Conservation (phyloP, 148 eudicot genomes). For the Chenopodium formosanum region DNA sequence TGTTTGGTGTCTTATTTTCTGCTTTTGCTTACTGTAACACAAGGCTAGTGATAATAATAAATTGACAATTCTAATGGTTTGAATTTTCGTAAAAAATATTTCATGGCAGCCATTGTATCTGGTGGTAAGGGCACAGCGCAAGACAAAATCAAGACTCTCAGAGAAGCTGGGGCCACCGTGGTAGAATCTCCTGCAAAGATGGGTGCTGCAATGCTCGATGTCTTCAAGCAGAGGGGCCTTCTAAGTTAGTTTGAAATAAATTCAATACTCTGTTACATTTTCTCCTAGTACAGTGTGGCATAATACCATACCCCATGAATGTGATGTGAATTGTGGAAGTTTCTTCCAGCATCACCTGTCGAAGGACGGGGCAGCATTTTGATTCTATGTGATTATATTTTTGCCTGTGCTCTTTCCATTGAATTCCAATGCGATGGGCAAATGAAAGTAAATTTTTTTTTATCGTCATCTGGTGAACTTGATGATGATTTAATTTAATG, state of each 20-base stretch:
- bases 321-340: constrained; percentile 28
- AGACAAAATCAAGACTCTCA: constrained; percentile 86
- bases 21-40: not conserved
- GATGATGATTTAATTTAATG: not conserved
- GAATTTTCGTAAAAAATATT: not conserved
- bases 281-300: constrained; percentile 32
- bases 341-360: constrained; percentile 29
- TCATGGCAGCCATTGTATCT: constrained; percentile 91
- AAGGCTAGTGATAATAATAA: not conserved
- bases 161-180: constrained; percentile 86
- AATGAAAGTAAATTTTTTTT: constrained; percentile 12
- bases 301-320: constrained; percentile 24
- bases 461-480: constrained; percentile 8
- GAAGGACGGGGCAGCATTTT: constrained; percentile 20
- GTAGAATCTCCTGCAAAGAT: constrained; percentile 97
- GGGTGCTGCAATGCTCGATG: constrained; percentile 80
- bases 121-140: constrained; percentile 99
- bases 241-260: constrained; percentile 31
- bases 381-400: constrained; percentile 9
- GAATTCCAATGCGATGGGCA: constrained; percentile 13
- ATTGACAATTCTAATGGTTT: not conserved
- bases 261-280: not conserved
- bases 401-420: constrained; percentile 17
- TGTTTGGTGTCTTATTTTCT: not conserved
- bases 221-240: constrained; percentile 91